Evolutionary conservation across 2,329 filamentous ascomycete genomes (phyloP).

Genomic region (Rhynchosporium secalis): DNA sequence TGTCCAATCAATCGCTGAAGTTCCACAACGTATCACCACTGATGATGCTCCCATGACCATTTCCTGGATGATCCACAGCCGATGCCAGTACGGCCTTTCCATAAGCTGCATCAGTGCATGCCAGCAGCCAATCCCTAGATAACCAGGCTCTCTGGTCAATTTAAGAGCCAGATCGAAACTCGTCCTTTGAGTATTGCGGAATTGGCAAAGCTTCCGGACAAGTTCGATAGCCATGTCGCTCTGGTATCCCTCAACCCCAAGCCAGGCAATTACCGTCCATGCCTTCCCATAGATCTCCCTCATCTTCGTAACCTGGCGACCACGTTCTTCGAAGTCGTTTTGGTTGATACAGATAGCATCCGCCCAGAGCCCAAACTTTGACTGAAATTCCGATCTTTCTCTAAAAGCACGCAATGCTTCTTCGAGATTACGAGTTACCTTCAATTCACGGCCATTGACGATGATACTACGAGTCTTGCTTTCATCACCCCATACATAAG

Average conservation of each 20-base stretch:
- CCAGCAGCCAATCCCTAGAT: constrained; percentile 18
- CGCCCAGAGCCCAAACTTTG: constrained; percentile 17
- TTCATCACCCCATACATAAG: constrained; percentile 41
- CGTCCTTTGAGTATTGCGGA: no score
- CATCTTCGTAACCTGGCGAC: constrained; percentile 20
- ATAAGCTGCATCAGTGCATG: constrained; percentile 20
- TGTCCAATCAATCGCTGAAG: constrained; percentile 14
- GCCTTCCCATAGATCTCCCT: constrained; percentile 20
- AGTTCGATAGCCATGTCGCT: constrained; percentile 23
- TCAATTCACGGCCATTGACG: constrained; percentile 9
- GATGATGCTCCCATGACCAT: constrained; percentile 22
- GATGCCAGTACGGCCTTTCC: constrained; percentile 23
- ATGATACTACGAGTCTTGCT: constrained; percentile 11
- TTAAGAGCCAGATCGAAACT: not conserved
- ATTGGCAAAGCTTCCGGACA: constrained; percentile 6
- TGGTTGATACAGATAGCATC: constrained; percentile 31
- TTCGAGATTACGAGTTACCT: constrained; percentile 18
- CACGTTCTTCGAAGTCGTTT: constrained; percentile 15
- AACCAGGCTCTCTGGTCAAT: constrained; percentile 15
- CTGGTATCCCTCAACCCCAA: constrained; percentile 20
- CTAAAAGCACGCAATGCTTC: constrained; percentile 12
- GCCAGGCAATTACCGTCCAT: constrained; percentile 18
- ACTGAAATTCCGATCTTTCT: not conserved
- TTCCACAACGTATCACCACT: constrained; percentile 16
- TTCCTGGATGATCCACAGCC: constrained; percentile 31